Evolutionary conservation across 441 rosid species (phyloP).

Genomic region (Arabidopsis lyrata): DNA sequence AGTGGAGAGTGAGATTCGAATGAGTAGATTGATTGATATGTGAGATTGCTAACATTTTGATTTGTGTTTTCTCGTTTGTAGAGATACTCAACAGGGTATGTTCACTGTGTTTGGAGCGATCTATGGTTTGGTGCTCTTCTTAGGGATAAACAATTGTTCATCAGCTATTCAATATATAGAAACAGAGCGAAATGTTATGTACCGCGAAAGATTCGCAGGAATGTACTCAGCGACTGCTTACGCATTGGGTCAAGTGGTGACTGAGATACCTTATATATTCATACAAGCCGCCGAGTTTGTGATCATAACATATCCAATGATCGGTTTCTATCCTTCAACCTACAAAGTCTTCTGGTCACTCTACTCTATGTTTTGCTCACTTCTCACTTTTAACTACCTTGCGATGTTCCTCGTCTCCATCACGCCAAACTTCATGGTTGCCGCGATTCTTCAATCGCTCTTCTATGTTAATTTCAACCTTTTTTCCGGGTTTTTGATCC

Average conservation of each 20-base stretch:
- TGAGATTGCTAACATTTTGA: background rate
- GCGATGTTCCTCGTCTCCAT: slow-evolving; percentile 66
- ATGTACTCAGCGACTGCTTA: slow-evolving; percentile 61
- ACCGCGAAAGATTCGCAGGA: slow-evolving; percentile 65
- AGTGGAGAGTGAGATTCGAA: background rate
- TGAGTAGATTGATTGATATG: background rate
- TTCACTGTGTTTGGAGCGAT: slow-evolving; percentile 59
- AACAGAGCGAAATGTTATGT: slow-evolving; percentile 59
- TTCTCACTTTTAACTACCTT: slow-evolving; percentile 55
- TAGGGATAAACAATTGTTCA: slow-evolving; percentile 64
- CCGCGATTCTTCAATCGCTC: slow-evolving; percentile 51
- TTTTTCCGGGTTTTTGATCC: slow-evolving; percentile 62
- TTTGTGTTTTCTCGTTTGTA: slow-evolving; percentile 4
- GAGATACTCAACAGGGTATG: slow-evolving; percentile 58
- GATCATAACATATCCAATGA: slow-evolving; percentile 60
- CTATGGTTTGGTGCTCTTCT: slow-evolving; percentile 49
- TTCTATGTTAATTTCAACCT: slow-evolving; percentile 56
- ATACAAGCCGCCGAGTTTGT: slow-evolving; percentile 49
- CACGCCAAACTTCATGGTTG: slow-evolving; percentile 60
- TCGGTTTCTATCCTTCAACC: slow-evolving; percentile 55
- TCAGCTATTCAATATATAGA: slow-evolving; percentile 52
- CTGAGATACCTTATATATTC: slow-evolving; percentile 59
- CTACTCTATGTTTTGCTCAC: slow-evolving; percentile 58
- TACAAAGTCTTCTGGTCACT: slow-evolving; percentile 60
- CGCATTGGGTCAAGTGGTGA: slow-evolving; percentile 55